Evolutionary conservation across 1,139 yeast genomes (phyloP).

Genomic region (Geotrichum histeridarum): DNA sequence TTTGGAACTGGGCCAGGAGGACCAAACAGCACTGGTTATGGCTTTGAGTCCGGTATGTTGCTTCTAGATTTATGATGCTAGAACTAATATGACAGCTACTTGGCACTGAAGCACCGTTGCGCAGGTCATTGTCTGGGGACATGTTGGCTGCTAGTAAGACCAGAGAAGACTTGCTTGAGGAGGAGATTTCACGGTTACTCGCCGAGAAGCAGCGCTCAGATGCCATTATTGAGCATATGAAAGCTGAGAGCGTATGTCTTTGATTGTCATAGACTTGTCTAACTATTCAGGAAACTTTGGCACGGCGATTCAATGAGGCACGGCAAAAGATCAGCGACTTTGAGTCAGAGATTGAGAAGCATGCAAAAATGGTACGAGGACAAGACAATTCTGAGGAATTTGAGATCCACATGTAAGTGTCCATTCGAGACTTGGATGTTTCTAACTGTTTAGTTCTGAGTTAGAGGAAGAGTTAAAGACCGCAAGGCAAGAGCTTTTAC

Average conservation of each 20-base stretch:
- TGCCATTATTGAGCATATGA: neutral
- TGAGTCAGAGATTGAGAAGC: neutral
- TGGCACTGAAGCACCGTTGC: neutral
- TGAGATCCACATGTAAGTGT: constrained; percentile 9
- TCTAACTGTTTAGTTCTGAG: constrained; percentile 12
- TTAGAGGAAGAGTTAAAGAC: constrained; percentile 19
- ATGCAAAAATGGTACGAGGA: neutral
- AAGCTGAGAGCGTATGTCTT: neutral
- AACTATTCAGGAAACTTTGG: neutral
- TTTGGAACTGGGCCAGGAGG: neutral
- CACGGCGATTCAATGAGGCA: neutral
- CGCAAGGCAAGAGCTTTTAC: constrained; percentile 3
- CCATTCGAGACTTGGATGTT: neutral
- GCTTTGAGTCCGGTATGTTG: constrained; percentile 5
- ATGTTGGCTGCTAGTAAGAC: neutral
- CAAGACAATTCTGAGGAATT: neutral
- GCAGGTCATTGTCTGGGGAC: neutral
- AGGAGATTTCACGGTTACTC: constrained; percentile 21
- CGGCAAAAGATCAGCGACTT: neutral
- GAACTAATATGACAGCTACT: neutral
- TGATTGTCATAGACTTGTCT: neutral
- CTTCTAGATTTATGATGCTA: neutral
- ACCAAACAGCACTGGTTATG: constrained; percentile 3
- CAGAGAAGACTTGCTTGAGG: constrained; percentile 23
- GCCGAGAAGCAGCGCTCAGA: constrained; percentile 14